Conservation (phyloP, 2,329 filamentous ascomycete genomes). For the Penicillium sp. region DNA sequence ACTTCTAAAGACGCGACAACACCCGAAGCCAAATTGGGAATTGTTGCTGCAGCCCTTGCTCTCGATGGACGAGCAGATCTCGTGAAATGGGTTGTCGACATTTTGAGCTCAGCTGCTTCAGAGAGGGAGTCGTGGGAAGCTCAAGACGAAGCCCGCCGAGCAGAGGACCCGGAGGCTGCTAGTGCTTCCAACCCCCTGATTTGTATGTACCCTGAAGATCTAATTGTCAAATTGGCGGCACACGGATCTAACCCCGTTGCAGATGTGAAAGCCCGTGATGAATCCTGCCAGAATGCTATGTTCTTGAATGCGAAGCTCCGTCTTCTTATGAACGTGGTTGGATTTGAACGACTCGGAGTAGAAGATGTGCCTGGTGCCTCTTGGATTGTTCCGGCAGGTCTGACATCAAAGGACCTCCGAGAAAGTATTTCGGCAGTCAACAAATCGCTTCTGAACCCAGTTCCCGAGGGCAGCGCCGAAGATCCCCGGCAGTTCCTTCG, state of each 20-base stretch:
- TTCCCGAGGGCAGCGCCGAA: conserved; percentile 70
- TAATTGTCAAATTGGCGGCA: neutral
- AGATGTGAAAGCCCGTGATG: conserved; percentile 64
- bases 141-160: conserved; percentile 61
- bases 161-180: conserved; percentile 35
- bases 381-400: conserved; percentile 70
- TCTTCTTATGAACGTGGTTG: conserved; percentile 74
- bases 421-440: conserved; percentile 70
- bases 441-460: conserved; percentile 73
- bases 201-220: conserved; percentile 45
- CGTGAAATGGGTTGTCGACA: conserved; percentile 76
- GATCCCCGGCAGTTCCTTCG: conserved; percentile 76
- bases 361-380: conserved; percentile 72
- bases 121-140: conserved; percentile 76
- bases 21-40: conserved; percentile 68
- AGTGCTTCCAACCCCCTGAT: conserved; percentile 29
- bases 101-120: conserved; percentile 64
- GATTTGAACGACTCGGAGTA: conserved; percentile 62
- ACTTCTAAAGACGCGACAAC: conserved; percentile 63
- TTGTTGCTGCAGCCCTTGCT: conserved; percentile 74
- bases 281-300: conserved; percentile 67
- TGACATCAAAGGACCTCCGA: conserved; percentile 64
- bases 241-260: conserved; percentile 9
- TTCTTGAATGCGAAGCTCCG: conserved; percentile 88
- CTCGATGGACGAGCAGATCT: conserved; percentile 74